Percentiles rank a stretch among this genome's conserved stretches.
Evolutionary conservation across 257 asterid genomes (phyloP).

Genomic region (Handroanthus guayacan): DNA sequence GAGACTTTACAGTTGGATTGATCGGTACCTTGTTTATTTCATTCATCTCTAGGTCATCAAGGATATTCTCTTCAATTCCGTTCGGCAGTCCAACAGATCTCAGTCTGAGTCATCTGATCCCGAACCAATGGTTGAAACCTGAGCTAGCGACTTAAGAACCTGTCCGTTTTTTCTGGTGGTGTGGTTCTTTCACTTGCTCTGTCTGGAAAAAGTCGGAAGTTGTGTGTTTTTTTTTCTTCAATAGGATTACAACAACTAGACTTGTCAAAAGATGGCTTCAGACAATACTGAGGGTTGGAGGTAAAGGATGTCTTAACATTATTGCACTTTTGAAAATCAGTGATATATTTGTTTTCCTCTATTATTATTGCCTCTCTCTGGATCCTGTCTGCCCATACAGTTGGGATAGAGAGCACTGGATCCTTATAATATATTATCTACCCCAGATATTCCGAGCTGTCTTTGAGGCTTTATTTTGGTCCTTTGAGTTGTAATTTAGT

Average conservation of each 20-base stretch:
- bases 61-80: slow-evolving; percentile 91
- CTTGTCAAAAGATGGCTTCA: background rate
- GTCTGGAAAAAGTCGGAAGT: background rate
- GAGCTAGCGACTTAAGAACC: slow-evolving; percentile 34
- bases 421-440: background rate
- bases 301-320: background rate
- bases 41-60: slow-evolving; percentile 74
- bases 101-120: slow-evolving; percentile 72
- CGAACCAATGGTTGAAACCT: slow-evolving; percentile 93
- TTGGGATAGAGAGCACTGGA: background rate
- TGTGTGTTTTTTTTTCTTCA: slow-evolving; percentile 13
- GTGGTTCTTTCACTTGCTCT: slow-evolving; percentile 8
- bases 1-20: background rate
- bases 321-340: background rate
- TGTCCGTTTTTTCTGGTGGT: background rate
- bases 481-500: slow-evolving; percentile 15
- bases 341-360: slow-evolving; percentile 18
- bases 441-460: background rate
- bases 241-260: slow-evolving; percentile 12
- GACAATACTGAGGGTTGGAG: slow-evolving; percentile 10
- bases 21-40: slow-evolving; percentile 5
- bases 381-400: slow-evolving; percentile 4
- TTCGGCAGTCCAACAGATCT: slow-evolving; percentile 63
- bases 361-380: background rate
- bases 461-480: background rate